Percentiles rank a stretch among this genome's conserved stretches.
phyloP scores from a whole-genome alignment of 2,329 filamentous ascomycete species.

The Neofusicoccum laricinum region DNA sequence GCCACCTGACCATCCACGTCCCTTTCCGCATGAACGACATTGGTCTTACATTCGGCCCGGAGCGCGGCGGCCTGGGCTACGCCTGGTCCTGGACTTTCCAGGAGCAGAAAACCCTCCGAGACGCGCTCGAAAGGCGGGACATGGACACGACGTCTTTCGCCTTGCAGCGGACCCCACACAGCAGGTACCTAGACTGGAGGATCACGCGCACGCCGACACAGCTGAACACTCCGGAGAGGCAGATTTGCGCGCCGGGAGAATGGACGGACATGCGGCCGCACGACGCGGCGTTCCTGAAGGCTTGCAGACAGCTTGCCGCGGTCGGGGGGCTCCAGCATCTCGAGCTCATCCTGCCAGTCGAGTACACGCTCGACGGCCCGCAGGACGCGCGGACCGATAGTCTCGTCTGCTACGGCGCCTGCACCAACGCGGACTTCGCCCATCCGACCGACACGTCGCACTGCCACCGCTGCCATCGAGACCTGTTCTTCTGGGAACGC shows the following conservation, averaged over 20 bases:
- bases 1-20: not conserved
- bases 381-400: not conserved
- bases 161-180: too few relatives aligned
- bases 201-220: too few relatives aligned
- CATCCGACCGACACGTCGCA: not conserved
- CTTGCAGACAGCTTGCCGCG: not conserved
- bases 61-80: too few relatives aligned
- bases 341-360: not conserved
- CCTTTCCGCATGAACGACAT: not conserved
- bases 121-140: too few relatives aligned
- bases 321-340: not conserved
- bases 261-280: not conserved
- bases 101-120: too few relatives aligned
- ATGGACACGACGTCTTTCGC: too few relatives aligned
- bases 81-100: too few relatives aligned
- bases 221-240: too few relatives aligned
- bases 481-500: not conserved
- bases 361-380: not conserved
- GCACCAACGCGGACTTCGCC: not conserved
- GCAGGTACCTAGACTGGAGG: too few relatives aligned
- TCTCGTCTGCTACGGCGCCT: not conserved
- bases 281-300: not conserved
- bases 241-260: too few relatives aligned
- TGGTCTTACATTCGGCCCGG: too few relatives aligned
- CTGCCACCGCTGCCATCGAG: not conserved